Conservation (phyloP, 495 filamentous ascomycete genomes). For the Xylaria telfairii region DNA sequence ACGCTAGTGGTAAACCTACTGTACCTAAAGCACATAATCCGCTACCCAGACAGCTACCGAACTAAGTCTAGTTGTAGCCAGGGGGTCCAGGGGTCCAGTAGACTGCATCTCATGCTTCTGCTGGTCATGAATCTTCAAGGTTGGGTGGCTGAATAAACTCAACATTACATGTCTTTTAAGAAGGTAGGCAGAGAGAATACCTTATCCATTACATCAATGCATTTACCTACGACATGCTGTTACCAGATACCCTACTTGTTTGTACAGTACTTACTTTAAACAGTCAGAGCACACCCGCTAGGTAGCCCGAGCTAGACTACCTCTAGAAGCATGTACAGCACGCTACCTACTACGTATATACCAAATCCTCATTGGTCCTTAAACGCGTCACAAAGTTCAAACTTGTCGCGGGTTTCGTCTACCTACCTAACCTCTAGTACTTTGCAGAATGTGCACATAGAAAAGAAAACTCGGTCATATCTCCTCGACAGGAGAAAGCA, state of each 20-base stretch:
- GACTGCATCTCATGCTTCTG: not conserved
- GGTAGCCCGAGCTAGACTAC: constrained; percentile 4
- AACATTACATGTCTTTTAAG: not conserved
- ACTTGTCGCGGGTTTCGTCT: not conserved
- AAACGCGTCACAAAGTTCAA: constrained; percentile 6
- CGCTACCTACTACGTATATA: not conserved
- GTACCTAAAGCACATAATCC: no score
- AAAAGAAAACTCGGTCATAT: not conserved
- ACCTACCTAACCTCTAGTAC: not conserved
- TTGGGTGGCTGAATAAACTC: no score
- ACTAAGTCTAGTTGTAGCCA: not conserved
- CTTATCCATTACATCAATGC: not conserved
- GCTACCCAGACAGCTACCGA: not conserved
- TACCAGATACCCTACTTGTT: no score
- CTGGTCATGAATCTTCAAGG: not conserved
- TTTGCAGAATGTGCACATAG: not conserved
- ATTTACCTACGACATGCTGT: no score
- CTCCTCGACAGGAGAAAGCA: not conserved
- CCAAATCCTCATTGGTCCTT: constrained; percentile 5
- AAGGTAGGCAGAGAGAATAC: not conserved
- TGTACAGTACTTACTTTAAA: no score
- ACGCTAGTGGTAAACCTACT: no score
- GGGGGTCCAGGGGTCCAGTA: not conserved
- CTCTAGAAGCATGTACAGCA: not conserved
- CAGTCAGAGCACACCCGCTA: not conserved